These are phyloP conservation scores for Botrytis byssoidea DNA, from an alignment of 2,329 filamentous ascomycete genomes.

Conservation along the genomic window DNA sequence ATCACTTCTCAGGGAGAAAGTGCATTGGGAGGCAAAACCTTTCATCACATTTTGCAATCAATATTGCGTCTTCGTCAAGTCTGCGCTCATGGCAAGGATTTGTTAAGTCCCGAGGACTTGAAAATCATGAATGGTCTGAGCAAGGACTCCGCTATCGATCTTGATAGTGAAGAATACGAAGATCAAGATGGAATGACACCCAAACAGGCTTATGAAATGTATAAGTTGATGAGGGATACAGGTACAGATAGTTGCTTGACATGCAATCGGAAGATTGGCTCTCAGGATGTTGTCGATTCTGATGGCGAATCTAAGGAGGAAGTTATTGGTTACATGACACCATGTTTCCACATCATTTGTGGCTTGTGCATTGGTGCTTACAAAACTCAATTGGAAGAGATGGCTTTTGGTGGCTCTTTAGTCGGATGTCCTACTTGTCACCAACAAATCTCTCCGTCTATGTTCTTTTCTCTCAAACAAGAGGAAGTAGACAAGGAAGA, in stretches of 20 bases:
- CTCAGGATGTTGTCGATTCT: slow-evolving; percentile 54
- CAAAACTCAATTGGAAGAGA: slow-evolving; percentile 50
- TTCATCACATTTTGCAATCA: slow-evolving; percentile 88
- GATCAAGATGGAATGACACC: slow-evolving; percentile 58
- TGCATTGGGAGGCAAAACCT: slow-evolving; percentile 78
- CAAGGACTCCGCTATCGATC: slow-evolving; percentile 81
- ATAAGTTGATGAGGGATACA: slow-evolving; percentile 79
- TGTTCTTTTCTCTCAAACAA: slow-evolving; percentile 66
- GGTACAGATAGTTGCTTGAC: slow-evolving; percentile 70
- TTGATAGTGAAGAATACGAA: slow-evolving; percentile 69
- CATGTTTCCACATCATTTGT: slow-evolving; percentile 86
- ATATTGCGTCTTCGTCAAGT: slow-evolving; percentile 87
- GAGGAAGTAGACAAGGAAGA: slow-evolving; percentile 37
- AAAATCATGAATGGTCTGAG: slow-evolving; percentile 76
- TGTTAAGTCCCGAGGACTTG: slow-evolving; percentile 81
- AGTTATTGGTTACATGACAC: slow-evolving; percentile 74
- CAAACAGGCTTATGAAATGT: slow-evolving; percentile 79
- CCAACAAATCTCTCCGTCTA: slow-evolving; percentile 58
- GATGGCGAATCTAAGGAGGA: slow-evolving; percentile 58
- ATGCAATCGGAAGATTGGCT: slow-evolving; percentile 65
- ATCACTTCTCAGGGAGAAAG: slow-evolving; percentile 65
- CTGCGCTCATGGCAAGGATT: slow-evolving; percentile 90
- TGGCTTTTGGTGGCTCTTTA: slow-evolving; percentile 45
- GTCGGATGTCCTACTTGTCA: slow-evolving; percentile 67
- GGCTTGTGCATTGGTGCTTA: slow-evolving; percentile 65